Conservation (phyloP, 768 basidiomycete genomes). For the Boletales sp. region DNA sequence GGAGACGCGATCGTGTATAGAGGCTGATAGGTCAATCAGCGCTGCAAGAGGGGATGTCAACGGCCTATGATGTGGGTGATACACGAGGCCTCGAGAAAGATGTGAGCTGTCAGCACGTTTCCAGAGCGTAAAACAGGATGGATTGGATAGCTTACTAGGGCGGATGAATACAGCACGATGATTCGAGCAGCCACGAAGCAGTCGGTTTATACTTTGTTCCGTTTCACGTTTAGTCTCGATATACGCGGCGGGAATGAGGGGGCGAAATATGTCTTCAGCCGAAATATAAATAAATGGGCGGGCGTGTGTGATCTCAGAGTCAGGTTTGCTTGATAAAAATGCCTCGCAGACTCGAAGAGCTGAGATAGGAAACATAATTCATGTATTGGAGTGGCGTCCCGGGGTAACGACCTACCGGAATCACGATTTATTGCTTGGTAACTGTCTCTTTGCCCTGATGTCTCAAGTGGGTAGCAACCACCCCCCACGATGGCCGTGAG, state of each 20-base stretch:
- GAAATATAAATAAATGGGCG: slow-evolving; percentile 93
- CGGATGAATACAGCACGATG: slow-evolving; percentile 80
- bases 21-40: slow-evolving; percentile 75
- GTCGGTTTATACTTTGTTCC: slow-evolving; percentile 61
- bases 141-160: slow-evolving; percentile 61
- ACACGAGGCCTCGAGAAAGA: slow-evolving; percentile 72
- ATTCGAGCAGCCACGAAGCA: slow-evolving; percentile 40
- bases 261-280: slow-evolving; percentile 83
- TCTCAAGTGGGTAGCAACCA: slow-evolving; percentile 56
- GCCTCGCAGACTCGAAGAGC: slow-evolving; percentile 78
- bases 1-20: slow-evolving; percentile 61
- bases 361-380: slow-evolving; percentile 23
- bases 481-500: slow-evolving; percentile 45
- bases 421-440: slow-evolving; percentile 89
- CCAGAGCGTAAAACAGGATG: slow-evolving; percentile 7
- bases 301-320: slow-evolving; percentile 24
- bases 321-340: slow-evolving; percentile 50
- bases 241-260: slow-evolving; percentile 80
- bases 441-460: slow-evolving; percentile 33
- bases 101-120: slow-evolving; percentile 12
- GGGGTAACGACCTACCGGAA: slow-evolving; percentile 56
- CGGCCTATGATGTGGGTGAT: slow-evolving; percentile 94
- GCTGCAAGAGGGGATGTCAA: slow-evolving; percentile 82
- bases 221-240: slow-evolving; percentile 94
- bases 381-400: slow-evolving; percentile 4